Conservation (phyloP, 192 early-diverging fungal species). For the Haplosporangium gracile region DNA sequence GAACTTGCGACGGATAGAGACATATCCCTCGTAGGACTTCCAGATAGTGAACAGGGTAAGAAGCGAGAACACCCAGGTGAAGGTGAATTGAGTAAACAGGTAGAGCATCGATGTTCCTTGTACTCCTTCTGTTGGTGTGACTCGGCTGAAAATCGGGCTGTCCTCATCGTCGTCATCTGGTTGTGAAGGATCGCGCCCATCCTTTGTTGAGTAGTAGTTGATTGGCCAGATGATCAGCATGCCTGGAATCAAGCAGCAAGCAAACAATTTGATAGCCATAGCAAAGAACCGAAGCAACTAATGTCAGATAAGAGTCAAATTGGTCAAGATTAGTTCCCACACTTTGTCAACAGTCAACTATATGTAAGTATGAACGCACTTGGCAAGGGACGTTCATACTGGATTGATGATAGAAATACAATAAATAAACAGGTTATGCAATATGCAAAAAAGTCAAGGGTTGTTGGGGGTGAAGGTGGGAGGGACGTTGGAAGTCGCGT, state of each 20-base stretch:
- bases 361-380: not conserved
- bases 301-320: not conserved
- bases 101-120: constrained; percentile 28
- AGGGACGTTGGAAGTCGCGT: not conserved
- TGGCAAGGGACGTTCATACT: not conserved
- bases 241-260: constrained; percentile 62
- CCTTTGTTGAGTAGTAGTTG: constrained; percentile 34
- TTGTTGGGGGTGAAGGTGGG: not conserved
- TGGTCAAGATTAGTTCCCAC: not conserved
- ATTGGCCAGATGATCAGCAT: constrained; percentile 61
- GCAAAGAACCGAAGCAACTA: constrained; percentile 68
- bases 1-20: constrained; percentile 60
- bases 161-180: not conserved
- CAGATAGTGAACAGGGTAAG: constrained; percentile 64
- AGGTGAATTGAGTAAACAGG: constrained; percentile 49
- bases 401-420: not conserved
- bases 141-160: not conserved
- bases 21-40: constrained; percentile 66
- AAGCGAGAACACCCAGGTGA: constrained; percentile 69
- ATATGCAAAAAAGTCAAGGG: not conserved
- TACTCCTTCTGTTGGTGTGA: not conserved
- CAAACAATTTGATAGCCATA: constrained; percentile 63
- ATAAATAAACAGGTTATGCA: not conserved
- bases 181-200: not conserved
- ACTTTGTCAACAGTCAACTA: not conserved